Base-by-base conservation (phyloP, 1,139 yeast genomes). In the Pichia sp. region DNA sequence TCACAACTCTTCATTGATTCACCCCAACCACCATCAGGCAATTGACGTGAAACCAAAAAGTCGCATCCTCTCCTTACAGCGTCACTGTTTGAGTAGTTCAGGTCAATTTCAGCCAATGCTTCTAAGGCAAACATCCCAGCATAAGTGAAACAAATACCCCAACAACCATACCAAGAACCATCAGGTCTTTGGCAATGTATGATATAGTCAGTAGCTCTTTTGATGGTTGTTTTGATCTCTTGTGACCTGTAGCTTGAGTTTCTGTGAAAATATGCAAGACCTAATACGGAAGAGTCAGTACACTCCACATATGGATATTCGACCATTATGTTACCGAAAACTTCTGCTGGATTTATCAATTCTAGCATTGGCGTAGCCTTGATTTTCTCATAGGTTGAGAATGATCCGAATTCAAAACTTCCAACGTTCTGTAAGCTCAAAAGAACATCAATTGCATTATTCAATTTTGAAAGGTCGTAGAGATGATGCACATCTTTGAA, bases 41-140 rank as follows among this genome's bases (percentile, higher is more conserved):
- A 76, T 67, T 93, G 99, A 61, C 87, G 83, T 1, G 80, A 67
- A 1, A 85, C 83, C 38, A 95, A 70, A 70, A 89, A 95, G 53
- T 92, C 96, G 68, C 98, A 93, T 0, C 96, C 99, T 61, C 73
- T 79, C 49, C 75, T 74, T 7, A 88, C 96, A 2, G 75, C 70
- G 5, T 75, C 79, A 41, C 86, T 82, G 64, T 85, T 89, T 1
- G 65, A 67, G 67, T 90, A 93, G 2, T 69, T 74, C 57, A 78
- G 78, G 1, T 86, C 89, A 30, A 86, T 85, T 2, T 95, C 80
- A 44, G 81, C 75, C 52, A 93, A 75, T 0, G 99, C 98, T 64
- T 95, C 99, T 36, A 93, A 72, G 0, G 99, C 99, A 79, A 95
- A 95, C 99, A 95, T 95, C 1, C 93, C 87, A 0, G 99, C 98